Evolutionary conservation across 345 rosid species (phyloP).

Genomic region (Gossypium arboreum): DNA sequence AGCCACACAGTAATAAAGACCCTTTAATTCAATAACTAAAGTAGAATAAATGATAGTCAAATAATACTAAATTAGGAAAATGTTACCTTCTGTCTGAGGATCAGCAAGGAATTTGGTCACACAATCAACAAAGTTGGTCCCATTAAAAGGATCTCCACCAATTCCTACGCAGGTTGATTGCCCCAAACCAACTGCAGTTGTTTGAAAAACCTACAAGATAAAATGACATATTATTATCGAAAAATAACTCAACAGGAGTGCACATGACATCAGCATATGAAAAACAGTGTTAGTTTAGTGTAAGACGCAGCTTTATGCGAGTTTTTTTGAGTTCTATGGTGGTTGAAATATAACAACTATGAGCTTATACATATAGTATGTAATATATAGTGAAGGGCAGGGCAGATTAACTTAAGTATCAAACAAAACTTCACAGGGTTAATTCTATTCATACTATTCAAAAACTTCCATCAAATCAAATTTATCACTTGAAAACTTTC

Average conservation of each 20-base stretch:
- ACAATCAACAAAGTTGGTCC: constrained; percentile 96
- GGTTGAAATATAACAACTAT: neutral
- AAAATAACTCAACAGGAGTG: neutral
- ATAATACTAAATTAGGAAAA: neutral
- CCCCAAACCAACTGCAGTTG: constrained; percentile 92
- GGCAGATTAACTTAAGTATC: neutral
- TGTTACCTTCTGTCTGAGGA: constrained; percentile 93
- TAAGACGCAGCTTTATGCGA: neutral
- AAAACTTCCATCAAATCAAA: neutral
- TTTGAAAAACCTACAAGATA: constrained; percentile 79
- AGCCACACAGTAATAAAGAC: neutral
- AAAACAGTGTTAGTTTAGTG: neutral
- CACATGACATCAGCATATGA: neutral
- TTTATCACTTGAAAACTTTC: neutral
- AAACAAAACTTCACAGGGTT: too few relatives aligned
- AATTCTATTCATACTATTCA: neutral
- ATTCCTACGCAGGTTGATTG: constrained; percentile 84
- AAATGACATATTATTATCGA: neutral
- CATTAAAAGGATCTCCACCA: constrained; percentile 98
- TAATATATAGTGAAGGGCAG: neutral
- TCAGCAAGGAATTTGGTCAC: constrained; percentile 70
- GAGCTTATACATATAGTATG: neutral
- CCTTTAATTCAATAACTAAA: neutral
- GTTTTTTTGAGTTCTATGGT: neutral
- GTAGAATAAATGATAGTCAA: neutral